A percentile compares a stretch with the other conserved stretches of the same genome.
Evolutionary conservation across 139 green algal genomes (phyloP).

Genomic region (Picochlorum costavermella): DNA sequence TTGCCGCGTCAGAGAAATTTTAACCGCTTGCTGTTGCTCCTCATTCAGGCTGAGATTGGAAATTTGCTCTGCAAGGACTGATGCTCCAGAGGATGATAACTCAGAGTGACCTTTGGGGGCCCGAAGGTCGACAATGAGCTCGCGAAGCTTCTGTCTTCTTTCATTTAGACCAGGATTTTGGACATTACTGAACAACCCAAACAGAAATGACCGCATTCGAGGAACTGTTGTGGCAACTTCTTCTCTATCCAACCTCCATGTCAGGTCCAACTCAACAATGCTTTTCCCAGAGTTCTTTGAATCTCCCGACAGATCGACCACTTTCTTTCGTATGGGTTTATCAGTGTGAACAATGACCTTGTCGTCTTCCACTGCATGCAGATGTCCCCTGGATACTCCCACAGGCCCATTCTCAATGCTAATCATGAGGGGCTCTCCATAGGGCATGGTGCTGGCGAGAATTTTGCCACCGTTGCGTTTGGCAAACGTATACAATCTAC

Average conservation of each 20-base stretch:
- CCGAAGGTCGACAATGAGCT: constrained; percentile 51
- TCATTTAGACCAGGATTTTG: not conserved
- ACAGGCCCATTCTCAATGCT: constrained; percentile 53
- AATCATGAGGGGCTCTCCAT: constrained; percentile 57
- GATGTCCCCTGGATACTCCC: constrained; percentile 16
- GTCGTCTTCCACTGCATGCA: constrained; percentile 10
- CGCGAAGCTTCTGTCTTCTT: constrained; percentile 24
- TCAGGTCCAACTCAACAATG: not conserved
- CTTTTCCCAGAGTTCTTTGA: not conserved
- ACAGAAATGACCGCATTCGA: constrained; percentile 51
- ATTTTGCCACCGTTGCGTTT: not conserved
- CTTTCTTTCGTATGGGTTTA: constrained; percentile 19
- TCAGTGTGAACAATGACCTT: constrained; percentile 25
- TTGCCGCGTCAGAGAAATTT: constrained; percentile 33
- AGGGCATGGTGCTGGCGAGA: not conserved
- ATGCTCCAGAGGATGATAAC: not conserved
- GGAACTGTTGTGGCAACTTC: constrained; percentile 43
- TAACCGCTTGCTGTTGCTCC: constrained; percentile 58
- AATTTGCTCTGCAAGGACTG: not conserved
- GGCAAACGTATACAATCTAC: constrained; percentile 20
- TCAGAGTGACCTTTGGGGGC: constrained; percentile 9
- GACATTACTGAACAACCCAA: constrained; percentile 26
- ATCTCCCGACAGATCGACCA: constrained; percentile 9
- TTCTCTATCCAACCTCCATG: constrained; percentile 70
- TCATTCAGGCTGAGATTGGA: constrained; percentile 40